Base-by-base conservation (phyloP, 2,329 filamentous ascomycete species). In the Alternaria longipes region DNA sequence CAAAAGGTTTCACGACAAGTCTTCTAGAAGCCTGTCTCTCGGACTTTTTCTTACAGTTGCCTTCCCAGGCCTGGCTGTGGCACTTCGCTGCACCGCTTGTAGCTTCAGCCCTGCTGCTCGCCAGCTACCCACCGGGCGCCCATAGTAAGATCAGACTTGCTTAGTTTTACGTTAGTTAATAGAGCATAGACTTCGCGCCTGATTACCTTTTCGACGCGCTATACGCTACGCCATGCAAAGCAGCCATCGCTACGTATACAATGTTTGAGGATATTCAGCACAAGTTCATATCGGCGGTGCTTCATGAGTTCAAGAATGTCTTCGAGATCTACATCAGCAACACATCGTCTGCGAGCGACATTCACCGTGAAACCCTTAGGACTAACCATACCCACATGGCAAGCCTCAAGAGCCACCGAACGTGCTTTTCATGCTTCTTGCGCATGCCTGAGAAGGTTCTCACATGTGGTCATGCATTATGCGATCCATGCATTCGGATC, bases 61-160 rank as follows among this genome's bases (percentile, higher is more conserved):
- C 71, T 8, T 69, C 60, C 12, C 51, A 73, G 41, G 60, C 63
- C 18, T 73, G 62, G 66, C 49, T 70, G 5, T 71, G 57, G 63
- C 61, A 70, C 53, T 51, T 74, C 30, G 44, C 63, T 12, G 54
- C 60, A 34, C 70, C 72, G 20, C 34, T 76, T 12, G 42, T 76
- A 24, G 67, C 67, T 11, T 75, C 67, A 3, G 64, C 71, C 16
- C 45, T 74, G 2, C 44, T 72, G 30, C 57, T 76, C 4, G 59
- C 69, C 7, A 67, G 62, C 28, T 75, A 73, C 52, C 67, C 69
- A 26, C 67, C 67, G 22, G 54, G 60, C 8, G 53, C 67, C 8
- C 65, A 75, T 52, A 22, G 68, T 75, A 64, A 61, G 66, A 32
- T 54, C 24, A 16, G 12, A n/a, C 12, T 18, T 20, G 20, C 18